Evolutionary conservation across 129 eudicot genomes (phyloP), one percentile per base, ranked within the genome.

Genomic region (Pseudognaphalium luteoalbum): DNA sequence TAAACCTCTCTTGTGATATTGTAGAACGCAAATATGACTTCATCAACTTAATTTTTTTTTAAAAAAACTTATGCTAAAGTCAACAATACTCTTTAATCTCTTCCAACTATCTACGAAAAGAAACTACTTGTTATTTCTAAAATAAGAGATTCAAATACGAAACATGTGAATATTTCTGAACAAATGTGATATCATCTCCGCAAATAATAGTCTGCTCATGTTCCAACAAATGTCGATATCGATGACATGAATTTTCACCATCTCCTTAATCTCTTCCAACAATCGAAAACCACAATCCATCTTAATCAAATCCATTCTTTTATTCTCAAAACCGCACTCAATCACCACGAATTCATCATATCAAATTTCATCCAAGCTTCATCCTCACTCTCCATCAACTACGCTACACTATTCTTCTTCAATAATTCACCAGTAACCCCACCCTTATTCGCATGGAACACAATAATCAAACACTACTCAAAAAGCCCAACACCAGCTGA

Each of bases 361-460:
- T 73, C 78, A 47, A 73, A 73, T 25, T 73, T 59, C 78, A 73
- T 73, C 42, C 59, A 14, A 8, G 1, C 50, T 4, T 73, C 78
- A 17, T 59, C 69, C 42, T 2, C 78, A 25, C 41, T 60, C 50
- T 59, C 78, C 59, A 25, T 73, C 29, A 2, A 16, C 6, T 4
- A 12, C 29, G 70, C 78, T 2, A 39, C 57, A 39, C 28, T 25
- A 25, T 35, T 12, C 14, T 73, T 73, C 69, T 73, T 73, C 57
- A n/a, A 60, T 15, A 59, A 73, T n/a, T 60, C 78, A 6, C 78
- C 78, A 0, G 41, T 73, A 73, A 73, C 29, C 59, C 69, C 78
- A 41, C 69, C 78, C 1, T 12, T 73, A 60, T 73, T 73, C 12
- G 78, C 78, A 14, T 73, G 78, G 78, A 73, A 73, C 70, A 60